Conservation (phyloP, 2,329 filamentous ascomycete species). For the Aschersonia sp. region DNA sequence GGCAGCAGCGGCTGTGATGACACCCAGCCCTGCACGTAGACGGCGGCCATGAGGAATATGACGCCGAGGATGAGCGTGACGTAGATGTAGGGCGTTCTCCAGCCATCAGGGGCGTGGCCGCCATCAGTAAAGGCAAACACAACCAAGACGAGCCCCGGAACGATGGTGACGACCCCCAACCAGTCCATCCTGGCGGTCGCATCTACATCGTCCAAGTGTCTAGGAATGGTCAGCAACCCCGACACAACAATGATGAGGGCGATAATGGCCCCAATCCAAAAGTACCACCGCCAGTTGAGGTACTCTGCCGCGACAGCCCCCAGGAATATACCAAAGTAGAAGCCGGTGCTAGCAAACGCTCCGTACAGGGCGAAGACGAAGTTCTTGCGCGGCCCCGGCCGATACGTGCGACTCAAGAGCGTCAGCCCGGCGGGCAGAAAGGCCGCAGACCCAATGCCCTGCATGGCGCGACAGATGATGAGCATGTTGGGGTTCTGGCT, state of each 20-base stretch:
- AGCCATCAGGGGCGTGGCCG: slow-evolving; percentile 52
- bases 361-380: slow-evolving; percentile 47
- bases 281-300: slow-evolving; percentile 54
- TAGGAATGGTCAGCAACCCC: slow-evolving; percentile 24
- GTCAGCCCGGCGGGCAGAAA: slow-evolving; percentile 55
- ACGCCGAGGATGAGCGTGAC: slow-evolving; percentile 49
- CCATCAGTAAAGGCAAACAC: slow-evolving; percentile 66
- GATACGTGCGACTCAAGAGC: slow-evolving; percentile 55
- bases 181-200: slow-evolving; percentile 47
- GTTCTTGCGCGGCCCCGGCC: slow-evolving; percentile 60
- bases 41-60: slow-evolving; percentile 41
- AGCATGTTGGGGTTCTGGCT: slow-evolving; percentile 54
- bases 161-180: slow-evolving; percentile 44
- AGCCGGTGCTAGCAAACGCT: slow-evolving; percentile 42
- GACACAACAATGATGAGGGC: slow-evolving; percentile 31
- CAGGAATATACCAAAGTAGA: slow-evolving; percentile 53
- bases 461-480: slow-evolving; percentile 58
- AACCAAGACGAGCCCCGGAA: slow-evolving; percentile 52
- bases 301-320: slow-evolving; percentile 49
- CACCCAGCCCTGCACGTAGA: slow-evolving; percentile 62
- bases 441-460: slow-evolving; percentile 60
- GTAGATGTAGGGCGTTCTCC: slow-evolving; percentile 61
- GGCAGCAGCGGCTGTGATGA: slow-evolving; percentile 56
- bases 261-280: slow-evolving; percentile 43
- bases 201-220: slow-evolving; percentile 12